Evolutionary conservation across 2,329 filamentous ascomycete species (phyloP).

Genomic region (Exophiala oligosperma): DNA sequence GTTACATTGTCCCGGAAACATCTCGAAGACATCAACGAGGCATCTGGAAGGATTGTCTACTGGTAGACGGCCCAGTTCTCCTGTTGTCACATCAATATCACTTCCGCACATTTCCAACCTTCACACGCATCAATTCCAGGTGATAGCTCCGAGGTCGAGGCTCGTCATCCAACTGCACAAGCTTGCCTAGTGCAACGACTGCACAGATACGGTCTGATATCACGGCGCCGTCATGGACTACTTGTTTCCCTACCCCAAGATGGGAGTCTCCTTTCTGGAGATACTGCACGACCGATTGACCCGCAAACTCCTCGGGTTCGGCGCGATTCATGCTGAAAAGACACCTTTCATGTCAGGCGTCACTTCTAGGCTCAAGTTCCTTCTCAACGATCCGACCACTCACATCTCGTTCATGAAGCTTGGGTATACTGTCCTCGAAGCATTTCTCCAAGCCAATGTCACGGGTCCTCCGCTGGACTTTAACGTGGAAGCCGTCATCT

Average conservation of each 20-base stretch:
- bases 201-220: background rate
- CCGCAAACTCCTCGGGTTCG: constrained; percentile 40
- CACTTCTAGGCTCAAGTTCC: constrained; percentile 39
- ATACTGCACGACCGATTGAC: constrained; percentile 36
- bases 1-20: too few species aligned
- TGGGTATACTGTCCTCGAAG: constrained; percentile 69
- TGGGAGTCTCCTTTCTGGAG: constrained; percentile 30
- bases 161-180: background rate
- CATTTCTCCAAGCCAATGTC: constrained; percentile 83
- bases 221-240: constrained; percentile 22
- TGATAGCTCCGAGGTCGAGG: too few species aligned
- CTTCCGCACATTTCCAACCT: too few species aligned
- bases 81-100: too few species aligned
- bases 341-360: constrained; percentile 34
- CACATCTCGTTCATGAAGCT: constrained; percentile 52
- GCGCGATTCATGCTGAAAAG: constrained; percentile 32
- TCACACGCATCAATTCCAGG: too few species aligned
- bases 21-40: too few species aligned
- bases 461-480: constrained; percentile 79
- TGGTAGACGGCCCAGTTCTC: too few species aligned
- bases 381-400: constrained; percentile 35
- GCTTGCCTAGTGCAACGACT: background rate
- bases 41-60: too few species aligned
- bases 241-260: constrained; percentile 30
- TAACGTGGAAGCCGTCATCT: constrained; percentile 48